phyloP scores from a whole-genome alignment of 2,329 filamentous ascomycete species.

The Didymella arachidicola region DNA sequence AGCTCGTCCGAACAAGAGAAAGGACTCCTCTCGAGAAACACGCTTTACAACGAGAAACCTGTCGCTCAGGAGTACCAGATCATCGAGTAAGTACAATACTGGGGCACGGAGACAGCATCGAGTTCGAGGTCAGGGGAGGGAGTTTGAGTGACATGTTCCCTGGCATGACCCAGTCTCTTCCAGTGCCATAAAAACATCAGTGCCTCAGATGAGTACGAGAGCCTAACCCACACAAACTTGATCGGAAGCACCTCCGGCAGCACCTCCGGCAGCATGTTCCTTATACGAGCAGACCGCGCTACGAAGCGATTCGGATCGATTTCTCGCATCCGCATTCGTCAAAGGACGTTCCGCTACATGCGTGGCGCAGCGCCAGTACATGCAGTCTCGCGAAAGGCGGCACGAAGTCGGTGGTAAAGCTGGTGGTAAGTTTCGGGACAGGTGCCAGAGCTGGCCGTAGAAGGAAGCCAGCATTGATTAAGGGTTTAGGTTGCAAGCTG shows the following conservation, averaged over 20 bases:
- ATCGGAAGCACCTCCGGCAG: conserved; percentile 4
- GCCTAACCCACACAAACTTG: neutral
- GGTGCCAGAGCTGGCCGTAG: neutral
- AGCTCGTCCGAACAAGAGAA: neutral
- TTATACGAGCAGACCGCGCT: neutral
- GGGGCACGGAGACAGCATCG: neutral
- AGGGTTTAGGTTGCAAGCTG: conserved; percentile 2
- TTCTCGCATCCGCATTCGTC: neutral
- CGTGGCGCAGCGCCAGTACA: conserved; percentile 3
- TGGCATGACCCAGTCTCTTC: neutral
- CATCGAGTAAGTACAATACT: neutral
- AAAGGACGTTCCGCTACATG: neutral
- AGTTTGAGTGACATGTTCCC: neutral
- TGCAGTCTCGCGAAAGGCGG: neutral
- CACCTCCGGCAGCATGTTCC: conserved; percentile 1
- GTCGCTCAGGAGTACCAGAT: neutral
- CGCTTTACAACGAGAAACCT: neutral
- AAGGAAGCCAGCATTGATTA: conserved; percentile 1
- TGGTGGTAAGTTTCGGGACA: conserved; percentile 1
- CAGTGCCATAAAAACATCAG: neutral
- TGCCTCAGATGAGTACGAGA: neutral
- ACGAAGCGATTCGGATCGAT: neutral
- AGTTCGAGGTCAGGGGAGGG: conserved; percentile 1
- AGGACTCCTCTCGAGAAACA: neutral
- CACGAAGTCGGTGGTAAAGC: neutral